phyloP scores from a whole-genome alignment of 352 stramenopile genomes.

The Phytophthora syringae region DNA sequence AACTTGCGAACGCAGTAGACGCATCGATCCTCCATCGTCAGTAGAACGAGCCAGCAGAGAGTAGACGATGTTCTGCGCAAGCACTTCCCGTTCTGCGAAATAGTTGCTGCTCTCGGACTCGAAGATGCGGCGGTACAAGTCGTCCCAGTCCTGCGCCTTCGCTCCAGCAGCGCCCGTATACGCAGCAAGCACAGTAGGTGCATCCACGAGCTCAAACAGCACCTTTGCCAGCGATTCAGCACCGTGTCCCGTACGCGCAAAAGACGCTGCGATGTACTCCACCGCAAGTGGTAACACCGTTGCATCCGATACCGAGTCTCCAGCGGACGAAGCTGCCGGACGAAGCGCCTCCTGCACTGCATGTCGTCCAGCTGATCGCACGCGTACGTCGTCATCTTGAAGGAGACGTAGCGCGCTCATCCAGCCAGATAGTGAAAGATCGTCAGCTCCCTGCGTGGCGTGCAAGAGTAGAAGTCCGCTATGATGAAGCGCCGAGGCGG shows the following conservation, averaged over 20 bases:
- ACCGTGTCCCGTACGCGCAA: constrained; percentile 40
- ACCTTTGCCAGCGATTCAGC: constrained; percentile 28
- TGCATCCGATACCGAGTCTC: constrained; percentile 54
- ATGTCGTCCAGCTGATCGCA: constrained; percentile 31
- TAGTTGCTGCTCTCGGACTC: constrained; percentile 85
- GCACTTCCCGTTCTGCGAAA: constrained; percentile 66
- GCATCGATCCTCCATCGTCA: constrained; percentile 20
- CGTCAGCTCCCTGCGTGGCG: constrained; percentile 5
- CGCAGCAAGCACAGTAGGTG: constrained; percentile 43
- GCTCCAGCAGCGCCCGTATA: constrained; percentile 46
- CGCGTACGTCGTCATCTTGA: constrained; percentile 70
- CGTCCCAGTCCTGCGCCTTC: constrained; percentile 55
- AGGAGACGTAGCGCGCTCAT: constrained; percentile 63
- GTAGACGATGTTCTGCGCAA: constrained; percentile 65
- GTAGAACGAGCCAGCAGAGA: constrained; percentile 40
- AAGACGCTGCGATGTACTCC: constrained; percentile 49
- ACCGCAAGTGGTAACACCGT: constrained; percentile 60
- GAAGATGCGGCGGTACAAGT: constrained; percentile 78
- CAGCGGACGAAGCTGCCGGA: background rate
- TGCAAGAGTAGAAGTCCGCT: constrained; percentile 50
- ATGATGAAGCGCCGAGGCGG: constrained; percentile 55
- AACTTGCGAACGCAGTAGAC: constrained; percentile 37
- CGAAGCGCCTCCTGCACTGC: constrained; percentile 49
- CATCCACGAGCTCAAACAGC: constrained; percentile 52
- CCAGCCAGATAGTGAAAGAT: constrained; percentile 61